Evolutionary conservation across 2,329 filamentous ascomycete species (phyloP).

Genomic region (Diplodia intermedia): DNA sequence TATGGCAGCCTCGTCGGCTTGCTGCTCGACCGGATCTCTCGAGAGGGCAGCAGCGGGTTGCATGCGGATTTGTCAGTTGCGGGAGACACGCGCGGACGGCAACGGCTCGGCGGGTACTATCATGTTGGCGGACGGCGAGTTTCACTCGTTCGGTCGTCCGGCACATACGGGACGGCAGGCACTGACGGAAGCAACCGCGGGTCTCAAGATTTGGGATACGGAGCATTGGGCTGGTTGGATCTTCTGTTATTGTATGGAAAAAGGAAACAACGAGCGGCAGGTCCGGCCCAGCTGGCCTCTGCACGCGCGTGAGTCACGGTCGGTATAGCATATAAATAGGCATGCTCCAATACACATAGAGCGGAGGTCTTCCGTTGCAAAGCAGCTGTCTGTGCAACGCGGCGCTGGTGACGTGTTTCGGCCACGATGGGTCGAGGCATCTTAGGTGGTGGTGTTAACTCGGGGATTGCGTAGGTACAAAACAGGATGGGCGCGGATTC

Average conservation of each 20-base stretch:
- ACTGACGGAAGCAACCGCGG: conserved; percentile 1
- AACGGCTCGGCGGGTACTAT: not conserved
- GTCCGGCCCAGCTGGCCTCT: not conserved
- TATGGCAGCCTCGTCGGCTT: not conserved
- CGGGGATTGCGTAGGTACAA: conserved; percentile 5
- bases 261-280: not conserved
- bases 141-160: not conserved
- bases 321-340: conserved; percentile 24
- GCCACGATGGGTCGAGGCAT: not conserved
- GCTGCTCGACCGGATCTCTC: not conserved
- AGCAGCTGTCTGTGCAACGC: not conserved
- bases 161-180: not conserved
- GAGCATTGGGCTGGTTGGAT: not conserved
- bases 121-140: not conserved
- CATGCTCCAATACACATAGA: conserved; percentile 26
- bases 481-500: not conserved
- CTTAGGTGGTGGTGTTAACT: not conserved
- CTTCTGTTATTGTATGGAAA: conserved; percentile 17
- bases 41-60: conserved; percentile 6
- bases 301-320: conserved; percentile 17
- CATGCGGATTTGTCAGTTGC: conserved; percentile 24
- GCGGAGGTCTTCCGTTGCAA: conserved; percentile 14
- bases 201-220: not conserved
- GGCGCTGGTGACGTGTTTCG: not conserved
- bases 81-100: not conserved